These are phyloP conservation scores for Colletotrichum sp. DNA, from an alignment of 2,329 filamentous ascomycete species.

Conservation along the genomic window DNA sequence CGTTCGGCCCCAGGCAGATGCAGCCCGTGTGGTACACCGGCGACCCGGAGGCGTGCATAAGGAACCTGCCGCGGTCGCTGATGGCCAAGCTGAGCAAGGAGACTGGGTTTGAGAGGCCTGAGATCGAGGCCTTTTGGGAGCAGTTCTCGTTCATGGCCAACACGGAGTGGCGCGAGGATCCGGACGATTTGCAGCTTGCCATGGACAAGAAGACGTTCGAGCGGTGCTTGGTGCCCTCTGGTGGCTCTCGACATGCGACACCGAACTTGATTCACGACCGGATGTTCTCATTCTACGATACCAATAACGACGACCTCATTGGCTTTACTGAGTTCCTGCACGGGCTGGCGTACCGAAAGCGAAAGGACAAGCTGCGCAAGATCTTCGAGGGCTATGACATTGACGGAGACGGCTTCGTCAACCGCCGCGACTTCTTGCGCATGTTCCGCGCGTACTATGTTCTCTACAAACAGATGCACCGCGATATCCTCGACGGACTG, in stretches of 20 bases:
- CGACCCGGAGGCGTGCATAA: conserved; percentile 74
- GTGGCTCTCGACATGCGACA: conserved; percentile 74
- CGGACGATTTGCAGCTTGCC: conserved; percentile 76
- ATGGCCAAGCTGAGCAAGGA: conserved; percentile 72
- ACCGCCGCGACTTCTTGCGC: conserved; percentile 84
- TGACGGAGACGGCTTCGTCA: conserved; percentile 84
- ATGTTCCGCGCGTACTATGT: conserved; percentile 94
- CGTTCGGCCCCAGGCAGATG: conserved; percentile 79
- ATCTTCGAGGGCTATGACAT: conserved; percentile 92
- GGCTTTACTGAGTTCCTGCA: conserved; percentile 91
- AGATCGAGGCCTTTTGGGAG: conserved; percentile 93
- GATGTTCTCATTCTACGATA: conserved; percentile 97
- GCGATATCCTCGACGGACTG: conserved; percentile 78
- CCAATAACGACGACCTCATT: conserved; percentile 85
- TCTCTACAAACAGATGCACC: conserved; percentile 86
- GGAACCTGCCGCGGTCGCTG: conserved; percentile 68
- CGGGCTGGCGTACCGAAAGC: conserved; percentile 74
- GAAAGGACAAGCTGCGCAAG: conserved; percentile 70
- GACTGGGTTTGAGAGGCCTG: conserved; percentile 81
- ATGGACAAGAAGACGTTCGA: conserved; percentile 95
- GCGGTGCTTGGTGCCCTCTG: conserved; percentile 85
- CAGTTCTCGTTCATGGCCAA: conserved; percentile 96
- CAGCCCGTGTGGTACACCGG: conserved; percentile 89
- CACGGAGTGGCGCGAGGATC: conserved; percentile 81
- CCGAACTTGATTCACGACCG: conserved; percentile 94